phyloP scores from a whole-genome alignment of 2,329 filamentous ascomycete genomes.

The Talaromyces sp. region DNA sequence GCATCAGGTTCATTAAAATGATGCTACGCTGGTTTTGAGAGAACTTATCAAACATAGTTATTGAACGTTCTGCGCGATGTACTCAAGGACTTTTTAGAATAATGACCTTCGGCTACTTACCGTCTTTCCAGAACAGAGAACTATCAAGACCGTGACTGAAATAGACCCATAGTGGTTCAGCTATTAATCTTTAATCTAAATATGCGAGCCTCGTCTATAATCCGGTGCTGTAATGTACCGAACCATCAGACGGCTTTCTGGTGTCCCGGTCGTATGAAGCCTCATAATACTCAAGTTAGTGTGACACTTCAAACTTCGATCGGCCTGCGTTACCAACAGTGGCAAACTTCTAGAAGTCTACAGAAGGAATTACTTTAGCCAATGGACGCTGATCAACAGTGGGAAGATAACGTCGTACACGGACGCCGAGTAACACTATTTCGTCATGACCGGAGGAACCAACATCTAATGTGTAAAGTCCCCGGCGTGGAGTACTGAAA shows the following conservation, averaged over 20 bases:
- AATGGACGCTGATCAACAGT: not conserved
- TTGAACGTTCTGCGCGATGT: not conserved
- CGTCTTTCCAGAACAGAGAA: not conserved
- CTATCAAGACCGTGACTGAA: not conserved
- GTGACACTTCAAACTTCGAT: not conserved
- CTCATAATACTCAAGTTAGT: not conserved
- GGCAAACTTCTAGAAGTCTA: constrained; percentile 7
- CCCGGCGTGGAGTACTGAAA: not conserved
- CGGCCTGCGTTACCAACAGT: constrained; percentile 4
- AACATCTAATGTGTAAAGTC: not conserved
- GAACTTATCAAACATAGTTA: not conserved
- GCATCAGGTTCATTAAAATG: not conserved
- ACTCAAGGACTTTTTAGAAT: not conserved
- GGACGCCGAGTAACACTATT: not conserved
- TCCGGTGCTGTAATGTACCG: not conserved
- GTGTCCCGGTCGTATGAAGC: not conserved
- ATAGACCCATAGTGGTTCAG: not conserved
- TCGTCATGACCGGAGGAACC: not conserved
- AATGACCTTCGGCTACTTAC: not conserved
- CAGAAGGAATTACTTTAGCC: not conserved
- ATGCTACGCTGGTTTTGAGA: not conserved
- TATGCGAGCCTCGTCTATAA: not conserved
- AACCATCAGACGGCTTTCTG: not conserved
- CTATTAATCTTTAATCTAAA: not conserved
- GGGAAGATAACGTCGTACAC: not conserved